Evolutionary conservation across 129 eudicot genomes (phyloP).

Genomic region (Chrysanthemum makinoi): DNA sequence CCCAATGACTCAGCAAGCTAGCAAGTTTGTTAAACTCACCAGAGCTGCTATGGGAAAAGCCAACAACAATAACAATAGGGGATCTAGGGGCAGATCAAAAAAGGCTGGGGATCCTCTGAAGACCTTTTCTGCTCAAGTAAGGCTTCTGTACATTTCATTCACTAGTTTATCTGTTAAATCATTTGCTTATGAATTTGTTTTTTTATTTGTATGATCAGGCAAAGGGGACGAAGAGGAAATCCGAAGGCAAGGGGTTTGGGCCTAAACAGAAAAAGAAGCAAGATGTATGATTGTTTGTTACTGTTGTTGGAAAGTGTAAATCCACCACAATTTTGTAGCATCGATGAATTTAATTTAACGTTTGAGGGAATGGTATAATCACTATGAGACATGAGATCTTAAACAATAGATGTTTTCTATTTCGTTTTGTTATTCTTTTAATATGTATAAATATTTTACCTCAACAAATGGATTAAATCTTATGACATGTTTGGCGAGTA

Average conservation of each 20-base stretch:
- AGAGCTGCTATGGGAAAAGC: conserved; percentile 81
- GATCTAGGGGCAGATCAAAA: conserved; percentile 56
- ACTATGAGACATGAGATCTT: conserved; percentile 1
- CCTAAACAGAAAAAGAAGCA: conserved; percentile 40
- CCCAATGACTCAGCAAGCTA: conserved; percentile 86
- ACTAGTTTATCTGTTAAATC: background rate
- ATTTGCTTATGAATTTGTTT: background rate
- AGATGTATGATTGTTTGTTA: conserved; percentile 23
- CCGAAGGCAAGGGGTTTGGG: conserved; percentile 40
- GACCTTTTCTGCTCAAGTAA: conserved; percentile 71
- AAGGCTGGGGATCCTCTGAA: conserved; percentile 84
- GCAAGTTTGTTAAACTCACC: conserved; percentile 78
- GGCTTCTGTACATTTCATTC: background rate
- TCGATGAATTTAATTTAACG: background rate
- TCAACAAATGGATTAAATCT: too few relatives aligned
- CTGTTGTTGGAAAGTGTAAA: conserved; percentile 12
- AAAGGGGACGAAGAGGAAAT: conserved; percentile 71
- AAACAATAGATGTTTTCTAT: background rate
- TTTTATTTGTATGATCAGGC: conserved; percentile 39
- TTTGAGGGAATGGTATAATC: background rate
- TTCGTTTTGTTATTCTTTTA: background rate
- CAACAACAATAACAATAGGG: conserved; percentile 37
- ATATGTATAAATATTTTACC: background rate
- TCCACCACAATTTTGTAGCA: conserved; percentile 46
- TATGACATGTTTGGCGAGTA: too few relatives aligned